Conservation (phyloP, 192 early-diverging fungal species). For the Helicostylum pulchrum region DNA sequence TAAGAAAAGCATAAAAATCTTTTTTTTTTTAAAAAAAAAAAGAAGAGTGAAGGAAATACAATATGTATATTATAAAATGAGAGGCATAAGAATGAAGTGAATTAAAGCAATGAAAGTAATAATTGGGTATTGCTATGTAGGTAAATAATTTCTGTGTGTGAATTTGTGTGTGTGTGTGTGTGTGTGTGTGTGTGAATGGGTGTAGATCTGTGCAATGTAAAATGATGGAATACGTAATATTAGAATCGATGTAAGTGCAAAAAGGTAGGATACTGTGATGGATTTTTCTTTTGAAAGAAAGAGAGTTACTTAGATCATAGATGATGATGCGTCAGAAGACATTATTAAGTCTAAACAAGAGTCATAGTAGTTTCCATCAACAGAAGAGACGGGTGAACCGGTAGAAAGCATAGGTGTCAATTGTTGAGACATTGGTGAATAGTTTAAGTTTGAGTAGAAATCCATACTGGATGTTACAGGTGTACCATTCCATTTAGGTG, state of each 20-base stretch:
- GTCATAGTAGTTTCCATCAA: slow-evolving; percentile 1
- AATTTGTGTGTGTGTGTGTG: neutral
- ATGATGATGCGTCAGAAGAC: neutral
- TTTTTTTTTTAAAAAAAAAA: no score
- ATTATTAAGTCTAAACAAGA: slow-evolving; percentile 5
- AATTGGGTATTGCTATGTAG: no score
- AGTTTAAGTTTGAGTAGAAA: neutral
- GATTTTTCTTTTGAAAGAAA: no score
- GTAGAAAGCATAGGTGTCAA: slow-evolving; percentile 15
- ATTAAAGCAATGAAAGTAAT: no score
- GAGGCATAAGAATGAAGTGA: no score
- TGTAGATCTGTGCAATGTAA: neutral
- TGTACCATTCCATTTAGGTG: neutral
- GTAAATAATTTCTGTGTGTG: no score
- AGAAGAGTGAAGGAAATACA: no score
- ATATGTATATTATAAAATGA: no score
- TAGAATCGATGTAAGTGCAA: no score
- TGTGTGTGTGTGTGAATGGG: neutral
- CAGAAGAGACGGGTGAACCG: slow-evolving; percentile 5
- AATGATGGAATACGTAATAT: neutral
- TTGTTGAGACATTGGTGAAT: slow-evolving; percentile 11
- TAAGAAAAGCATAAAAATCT: no score
- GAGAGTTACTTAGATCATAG: neutral
- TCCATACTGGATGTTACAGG: slow-evolving; percentile 6
- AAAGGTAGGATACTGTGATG: no score